Percentiles rank a stretch among this genome's conserved stretches.
phyloP scores from a whole-genome alignment of 495 filamentous ascomycete genomes.

The Lepidopterella palustris region DNA sequence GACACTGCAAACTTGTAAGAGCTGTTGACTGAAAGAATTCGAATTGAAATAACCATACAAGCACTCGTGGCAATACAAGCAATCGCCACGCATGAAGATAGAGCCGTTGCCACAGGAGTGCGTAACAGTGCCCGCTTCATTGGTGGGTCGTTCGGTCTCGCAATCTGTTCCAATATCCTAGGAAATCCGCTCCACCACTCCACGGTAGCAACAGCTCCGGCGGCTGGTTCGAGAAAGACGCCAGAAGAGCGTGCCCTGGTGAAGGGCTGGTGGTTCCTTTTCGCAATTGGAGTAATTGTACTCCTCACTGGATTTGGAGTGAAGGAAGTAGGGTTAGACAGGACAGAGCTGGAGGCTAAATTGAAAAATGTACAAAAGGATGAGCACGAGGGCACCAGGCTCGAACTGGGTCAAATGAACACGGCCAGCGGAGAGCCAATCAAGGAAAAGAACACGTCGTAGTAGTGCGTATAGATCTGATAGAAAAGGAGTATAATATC shows the following conservation, averaged over 20 bases:
- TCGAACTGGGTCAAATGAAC: too few relatives aligned
- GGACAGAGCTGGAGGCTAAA: not conserved
- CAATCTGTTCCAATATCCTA: not conserved
- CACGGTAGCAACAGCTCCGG: not conserved
- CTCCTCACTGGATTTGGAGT: not conserved
- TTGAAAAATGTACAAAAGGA: too few relatives aligned
- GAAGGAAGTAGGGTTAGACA: not conserved
- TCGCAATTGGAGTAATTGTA: not conserved
- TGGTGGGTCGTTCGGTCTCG: not conserved
- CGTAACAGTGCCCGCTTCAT: not conserved
- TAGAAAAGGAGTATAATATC: too few relatives aligned
- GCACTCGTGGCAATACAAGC: not conserved
- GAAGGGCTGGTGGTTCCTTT: not conserved
- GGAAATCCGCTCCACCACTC: not conserved
- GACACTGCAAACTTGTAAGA: not conserved
- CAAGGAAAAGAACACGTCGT: too few relatives aligned
- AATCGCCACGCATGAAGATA: not conserved
- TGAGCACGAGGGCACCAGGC: too few relatives aligned
- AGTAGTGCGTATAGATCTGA: too few relatives aligned
- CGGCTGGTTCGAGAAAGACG: not conserved
- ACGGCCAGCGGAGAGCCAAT: too few relatives aligned
- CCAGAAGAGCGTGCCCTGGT: not conserved
- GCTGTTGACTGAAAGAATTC: not conserved
- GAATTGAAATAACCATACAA: not conserved
- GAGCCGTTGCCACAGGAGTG: not conserved